Conservation (phyloP, 257 asterid species). For the Petunia axillaris region DNA sequence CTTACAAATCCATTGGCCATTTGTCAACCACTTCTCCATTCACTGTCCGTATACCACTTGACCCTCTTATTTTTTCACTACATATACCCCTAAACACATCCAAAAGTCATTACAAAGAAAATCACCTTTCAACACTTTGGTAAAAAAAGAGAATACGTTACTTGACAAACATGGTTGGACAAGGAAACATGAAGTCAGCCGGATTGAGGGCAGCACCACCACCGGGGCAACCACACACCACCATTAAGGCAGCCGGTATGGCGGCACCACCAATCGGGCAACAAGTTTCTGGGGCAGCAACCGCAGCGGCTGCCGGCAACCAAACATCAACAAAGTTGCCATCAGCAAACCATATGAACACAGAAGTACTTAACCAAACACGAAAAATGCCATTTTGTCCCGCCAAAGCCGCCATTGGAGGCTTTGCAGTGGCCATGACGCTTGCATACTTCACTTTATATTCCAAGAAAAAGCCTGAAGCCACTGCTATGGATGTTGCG, state of each 20-base stretch:
- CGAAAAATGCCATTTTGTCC: slow-evolving; percentile 52
- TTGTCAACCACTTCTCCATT: slow-evolving; percentile 5
- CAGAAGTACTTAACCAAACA: slow-evolving; percentile 76
- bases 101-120: not conserved
- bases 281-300: slow-evolving; percentile 29
- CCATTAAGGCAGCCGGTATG: slow-evolving; percentile 30
- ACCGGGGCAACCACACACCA: slow-evolving; percentile 49
- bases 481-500: slow-evolving; percentile 82
- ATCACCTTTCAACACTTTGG: not conserved
- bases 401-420: slow-evolving; percentile 52
- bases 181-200: slow-evolving; percentile 49
- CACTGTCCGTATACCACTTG: slow-evolving; percentile 22
- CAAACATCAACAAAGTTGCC: slow-evolving; percentile 58
- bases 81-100: not conserved
- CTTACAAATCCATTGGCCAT: not conserved
- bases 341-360: slow-evolving; percentile 43
- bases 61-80: not conserved
- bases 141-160: not conserved
- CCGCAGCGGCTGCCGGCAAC: slow-evolving; percentile 40
- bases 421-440: slow-evolving; percentile 47
- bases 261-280: not conserved
- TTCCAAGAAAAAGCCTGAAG: slow-evolving; percentile 70
- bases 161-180: slow-evolving; percentile 49
- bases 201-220: slow-evolving; percentile 48
- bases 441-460: slow-evolving; percentile 64